Percentiles rank a stretch among this genome's conserved stretches.
Conservation (phyloP, 2,329 filamentous ascomycete genomes). For the Cordyceps javanica region DNA sequence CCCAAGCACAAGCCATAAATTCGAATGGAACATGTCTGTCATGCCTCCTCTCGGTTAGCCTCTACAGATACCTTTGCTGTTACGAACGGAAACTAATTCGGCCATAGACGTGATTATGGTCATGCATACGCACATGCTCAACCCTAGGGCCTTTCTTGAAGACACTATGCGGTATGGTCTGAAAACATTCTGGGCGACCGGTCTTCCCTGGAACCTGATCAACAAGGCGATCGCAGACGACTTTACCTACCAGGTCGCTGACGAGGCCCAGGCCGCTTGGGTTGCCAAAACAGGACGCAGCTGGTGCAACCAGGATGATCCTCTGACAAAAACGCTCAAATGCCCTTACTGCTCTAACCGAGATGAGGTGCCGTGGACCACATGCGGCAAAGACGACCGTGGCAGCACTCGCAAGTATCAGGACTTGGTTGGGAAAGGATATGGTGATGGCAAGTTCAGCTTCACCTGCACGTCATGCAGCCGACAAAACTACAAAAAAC, state of each 20-base stretch:
- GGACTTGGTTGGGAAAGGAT: constrained; percentile 46
- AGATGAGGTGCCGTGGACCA: constrained; percentile 55
- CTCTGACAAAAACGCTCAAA: constrained; percentile 37
- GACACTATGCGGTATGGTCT: constrained; percentile 58
- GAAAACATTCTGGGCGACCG: constrained; percentile 51
- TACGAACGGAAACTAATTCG: neutral
- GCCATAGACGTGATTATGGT: constrained; percentile 66
- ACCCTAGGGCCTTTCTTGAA: constrained; percentile 67
- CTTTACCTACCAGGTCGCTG: constrained; percentile 49
- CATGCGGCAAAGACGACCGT: constrained; percentile 31
- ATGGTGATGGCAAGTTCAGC: constrained; percentile 51
- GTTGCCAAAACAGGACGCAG: constrained; percentile 37
- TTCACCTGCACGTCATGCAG: constrained; percentile 46
- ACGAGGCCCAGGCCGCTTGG: constrained; percentile 42
- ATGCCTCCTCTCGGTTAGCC: constrained; percentile 54
- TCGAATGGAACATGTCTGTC: constrained; percentile 32
- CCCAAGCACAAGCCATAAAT: constrained; percentile 16
- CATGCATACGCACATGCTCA: constrained; percentile 74
- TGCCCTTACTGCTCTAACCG: constrained; percentile 48
- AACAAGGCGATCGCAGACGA: constrained; percentile 51
- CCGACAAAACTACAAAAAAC: constrained; percentile 45
- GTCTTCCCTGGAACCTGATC: constrained; percentile 60
- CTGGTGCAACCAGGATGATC: constrained; percentile 57
- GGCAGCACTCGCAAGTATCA: constrained; percentile 34
- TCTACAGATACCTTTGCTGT: neutral